Base-by-base conservation (phyloP, 257 asterid genomes). In the Solanum bulbocastanum region DNA sequence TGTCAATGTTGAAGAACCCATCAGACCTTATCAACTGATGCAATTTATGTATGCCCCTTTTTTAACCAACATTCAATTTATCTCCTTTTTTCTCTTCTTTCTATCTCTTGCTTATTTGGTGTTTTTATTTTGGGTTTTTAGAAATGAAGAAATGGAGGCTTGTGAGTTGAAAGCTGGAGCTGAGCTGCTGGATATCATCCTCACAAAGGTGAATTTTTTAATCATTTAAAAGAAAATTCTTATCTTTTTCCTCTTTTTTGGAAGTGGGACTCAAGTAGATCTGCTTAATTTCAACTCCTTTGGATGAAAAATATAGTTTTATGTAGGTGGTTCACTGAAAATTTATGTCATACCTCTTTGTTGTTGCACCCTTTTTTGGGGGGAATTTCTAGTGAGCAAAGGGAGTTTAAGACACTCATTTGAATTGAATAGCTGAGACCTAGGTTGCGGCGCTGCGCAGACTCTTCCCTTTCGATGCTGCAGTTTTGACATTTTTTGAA, bases 121-220 rank as follows among this genome's bases (percentile, higher is more conserved):
- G 18, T 49, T 75, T 16, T 2, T 30, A n/a, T 58, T n/a, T 52
- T 76, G 46, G 13, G 0, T 14, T 36, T 86, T 66, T 60, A 90
- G 96, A 32, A 92, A 88, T 90, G 89, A 87, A 30, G 92, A 87
- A 10, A 78, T 89, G 84, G 95, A 92, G 87, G 92, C 90, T 83
- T 83, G 75, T 40, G 94, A 93, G 23, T 88, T 94, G 42, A 91
- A 90, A 87, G 91, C 93, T 3, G 95, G 94, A 69, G 87, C 86
- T 40, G 94, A 93, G 87, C 94, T 93, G 14, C 90, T 93, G 71
- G 98, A 93, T 88, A 88, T 90, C 71, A 92, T 93, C 86, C 92
- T 89, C 35, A 33, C 90, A 15, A 93, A 93, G 98, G 98, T 94
- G 37, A 89, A 2, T 42, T 79, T 74, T 74, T 11, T 44, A 10